Conservation (phyloP, 179 eudicot species). For the Carnegiea gigantea region DNA sequence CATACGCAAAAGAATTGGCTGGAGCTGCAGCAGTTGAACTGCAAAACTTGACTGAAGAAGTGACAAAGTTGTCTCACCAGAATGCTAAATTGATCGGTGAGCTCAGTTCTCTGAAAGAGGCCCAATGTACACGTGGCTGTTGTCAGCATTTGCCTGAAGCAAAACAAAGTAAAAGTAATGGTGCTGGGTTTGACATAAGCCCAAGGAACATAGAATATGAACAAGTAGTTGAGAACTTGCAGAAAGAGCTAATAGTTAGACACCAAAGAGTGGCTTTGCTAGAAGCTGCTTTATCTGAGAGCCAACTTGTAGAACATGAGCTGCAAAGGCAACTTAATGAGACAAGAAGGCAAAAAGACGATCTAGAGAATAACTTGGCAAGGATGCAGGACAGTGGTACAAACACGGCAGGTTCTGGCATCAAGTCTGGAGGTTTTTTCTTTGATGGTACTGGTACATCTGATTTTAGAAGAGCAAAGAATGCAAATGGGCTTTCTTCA, state of each 20-base stretch:
- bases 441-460: slow-evolving; percentile 14
- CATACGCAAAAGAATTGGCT: slow-evolving; percentile 31
- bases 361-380: slow-evolving; percentile 16
- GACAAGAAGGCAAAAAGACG: slow-evolving; percentile 19
- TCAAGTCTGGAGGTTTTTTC: slow-evolving; percentile 5
- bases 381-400: slow-evolving; percentile 15
- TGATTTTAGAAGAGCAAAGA: slow-evolving; percentile 14
- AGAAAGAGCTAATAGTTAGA: slow-evolving; percentile 20
- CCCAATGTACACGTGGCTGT: slow-evolving; percentile 8
- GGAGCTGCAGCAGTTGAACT: slow-evolving; percentile 36
- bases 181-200: slow-evolving; percentile 10
- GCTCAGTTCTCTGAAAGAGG: slow-evolving; percentile 25
- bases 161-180: slow-evolving; percentile 7
- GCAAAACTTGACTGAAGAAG: slow-evolving; percentile 30
- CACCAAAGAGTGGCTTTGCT: slow-evolving; percentile 24
- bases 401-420: slow-evolving; percentile 16
- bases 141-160: slow-evolving; percentile 16
- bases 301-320: slow-evolving; percentile 15
- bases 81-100: slow-evolving; percentile 27
- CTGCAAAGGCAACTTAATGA: slow-evolving; percentile 17
- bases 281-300: slow-evolving; percentile 31
- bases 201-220: slow-evolving; percentile 18
- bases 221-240: slow-evolving; percentile 18
- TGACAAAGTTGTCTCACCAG: slow-evolving; percentile 27
- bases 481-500: background rate